Conservation (phyloP, 495 filamentous ascomycete species). For the Emericellopsis terricola region DNA sequence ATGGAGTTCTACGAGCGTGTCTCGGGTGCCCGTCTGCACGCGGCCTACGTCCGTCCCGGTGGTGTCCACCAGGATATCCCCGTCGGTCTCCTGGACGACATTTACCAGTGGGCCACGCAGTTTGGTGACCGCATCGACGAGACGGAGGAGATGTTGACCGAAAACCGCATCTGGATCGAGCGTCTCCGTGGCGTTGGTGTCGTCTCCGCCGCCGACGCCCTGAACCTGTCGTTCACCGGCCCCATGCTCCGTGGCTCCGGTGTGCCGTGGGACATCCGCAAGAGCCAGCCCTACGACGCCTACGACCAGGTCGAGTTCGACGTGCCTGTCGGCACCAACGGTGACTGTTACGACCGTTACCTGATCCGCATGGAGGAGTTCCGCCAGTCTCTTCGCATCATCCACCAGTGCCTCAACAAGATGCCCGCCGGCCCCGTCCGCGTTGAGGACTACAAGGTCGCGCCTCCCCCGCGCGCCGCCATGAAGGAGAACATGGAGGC, state of each 20-base stretch:
- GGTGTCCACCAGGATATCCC: conserved; percentile 94
- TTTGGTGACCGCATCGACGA: conserved; percentile 99
- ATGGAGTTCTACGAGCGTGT: conserved; percentile 99
- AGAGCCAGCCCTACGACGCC: conserved; percentile 89
- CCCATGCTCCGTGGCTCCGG: conserved; percentile 96
- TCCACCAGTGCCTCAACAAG: conserved; percentile 96
- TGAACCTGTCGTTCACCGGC: conserved; percentile 90
- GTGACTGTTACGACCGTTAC: conserved; percentile 98
- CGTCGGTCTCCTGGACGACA: conserved; percentile 89
- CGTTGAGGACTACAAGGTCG: conserved; percentile 97
- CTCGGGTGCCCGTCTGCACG: conserved; percentile 92
- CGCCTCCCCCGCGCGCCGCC: conserved; percentile 85
- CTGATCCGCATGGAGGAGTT: conserved; percentile 99
- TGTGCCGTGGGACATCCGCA: conserved; percentile 95
- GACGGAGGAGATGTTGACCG: conserved; percentile 94
- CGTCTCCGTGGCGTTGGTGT: conserved; percentile 84
- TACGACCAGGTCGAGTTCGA: conserved; percentile 98
- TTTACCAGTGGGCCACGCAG: conserved; percentile 99
- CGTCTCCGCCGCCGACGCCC: conserved; percentile 75
- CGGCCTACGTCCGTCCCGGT: conserved; percentile 93
- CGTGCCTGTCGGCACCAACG: conserved; percentile 88
- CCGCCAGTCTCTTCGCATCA: conserved; percentile 91
- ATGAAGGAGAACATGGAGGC: conserved; percentile 99
- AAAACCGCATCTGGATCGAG: conserved; percentile 98
- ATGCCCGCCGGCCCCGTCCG: conserved; percentile 90